Conservation (phyloP, 495 filamentous ascomycete species). For the Aspergillus affinis region DNA sequence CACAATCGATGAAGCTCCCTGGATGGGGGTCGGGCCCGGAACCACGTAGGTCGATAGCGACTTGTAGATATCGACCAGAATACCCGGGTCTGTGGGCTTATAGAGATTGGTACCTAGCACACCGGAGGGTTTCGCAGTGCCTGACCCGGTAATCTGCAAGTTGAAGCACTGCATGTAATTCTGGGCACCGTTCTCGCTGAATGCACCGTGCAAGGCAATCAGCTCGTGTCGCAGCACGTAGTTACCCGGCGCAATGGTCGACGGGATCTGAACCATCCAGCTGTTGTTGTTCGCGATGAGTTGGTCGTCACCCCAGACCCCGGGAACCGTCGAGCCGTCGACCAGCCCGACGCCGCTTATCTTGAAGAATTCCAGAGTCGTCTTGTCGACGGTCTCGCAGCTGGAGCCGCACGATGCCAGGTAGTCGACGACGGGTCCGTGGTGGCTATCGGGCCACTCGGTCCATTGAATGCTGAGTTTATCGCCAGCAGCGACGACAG, state of each 20-base stretch:
- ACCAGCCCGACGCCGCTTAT: conserved; percentile 57
- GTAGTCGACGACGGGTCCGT: conserved; percentile 65
- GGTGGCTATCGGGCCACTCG: conserved; percentile 47
- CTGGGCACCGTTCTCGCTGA: conserved; percentile 55
- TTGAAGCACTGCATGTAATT: conserved; percentile 69
- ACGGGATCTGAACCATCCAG: conserved; percentile 61
- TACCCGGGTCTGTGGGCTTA: conserved; percentile 48
- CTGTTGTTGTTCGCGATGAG: conserved; percentile 58
- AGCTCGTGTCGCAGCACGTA: conserved; percentile 71
- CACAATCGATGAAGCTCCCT: conserved; percentile 25
- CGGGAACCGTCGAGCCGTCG: conserved; percentile 37
- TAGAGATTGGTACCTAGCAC: conserved; percentile 56
- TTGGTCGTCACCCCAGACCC: conserved; percentile 59
- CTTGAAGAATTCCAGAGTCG: conserved; percentile 63
- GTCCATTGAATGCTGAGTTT: conserved; percentile 43
- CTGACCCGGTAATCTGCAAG: conserved; percentile 58
- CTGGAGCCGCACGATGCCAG: conserved; percentile 61
- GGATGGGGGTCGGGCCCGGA: conserved; percentile 48
- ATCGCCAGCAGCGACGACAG: conserved; percentile 43
- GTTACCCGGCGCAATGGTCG: conserved; percentile 55
- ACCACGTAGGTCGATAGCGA: conserved; percentile 46
- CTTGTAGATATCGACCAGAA: conserved; percentile 61
- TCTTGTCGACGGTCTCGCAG: conserved; percentile 56
- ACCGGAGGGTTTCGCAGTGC: conserved; percentile 49
- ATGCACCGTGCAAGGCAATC: conserved; percentile 61